Percentiles rank a stretch among this genome's conserved stretches.
Evolutionary conservation across 2,329 filamentous ascomycete species (phyloP).

Genomic region (Pseudogymnoascus sp.): DNA sequence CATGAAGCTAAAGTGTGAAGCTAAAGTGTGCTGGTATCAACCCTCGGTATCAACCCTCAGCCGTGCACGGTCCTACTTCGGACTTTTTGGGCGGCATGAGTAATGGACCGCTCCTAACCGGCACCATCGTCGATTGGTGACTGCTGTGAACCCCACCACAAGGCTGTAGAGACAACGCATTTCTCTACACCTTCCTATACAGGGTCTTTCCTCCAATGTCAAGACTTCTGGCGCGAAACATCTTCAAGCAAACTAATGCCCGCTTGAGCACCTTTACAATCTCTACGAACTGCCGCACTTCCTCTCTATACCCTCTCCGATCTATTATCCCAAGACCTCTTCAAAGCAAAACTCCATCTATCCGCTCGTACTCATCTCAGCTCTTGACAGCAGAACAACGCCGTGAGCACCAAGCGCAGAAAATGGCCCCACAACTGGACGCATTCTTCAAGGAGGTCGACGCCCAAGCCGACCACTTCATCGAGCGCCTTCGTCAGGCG

Average conservation of each 20-base stretch:
- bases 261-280: neutral
- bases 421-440: slow-evolving; percentile 78
- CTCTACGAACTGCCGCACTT: neutral
- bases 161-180: slow-evolving; percentile 3
- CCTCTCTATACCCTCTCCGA: neutral
- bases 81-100: neutral
- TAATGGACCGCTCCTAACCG: slow-evolving; percentile 4
- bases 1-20: neutral
- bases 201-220: slow-evolving; percentile 2
- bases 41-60: neutral
- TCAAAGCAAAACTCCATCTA: neutral
- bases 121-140: neutral
- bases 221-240: slow-evolving; percentile 3
- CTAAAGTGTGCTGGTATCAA: neutral
- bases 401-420: slow-evolving; percentile 46
- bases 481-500: slow-evolving; percentile 80
- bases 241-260: slow-evolving; percentile 9
- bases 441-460: slow-evolving; percentile 92
- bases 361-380: slow-evolving; percentile 1
- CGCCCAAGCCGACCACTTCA: slow-evolving; percentile 68
- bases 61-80: slow-evolving; percentile 1
- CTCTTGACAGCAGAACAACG: slow-evolving; percentile 8
- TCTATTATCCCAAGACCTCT: neutral
- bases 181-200: slow-evolving; percentile 9
- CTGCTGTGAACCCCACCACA: slow-evolving; percentile 2